A percentile compares a stretch with the other conserved stretches of the same genome.
phyloP scores from a whole-genome alignment of 495 filamentous ascomycete genomes.

The Penicillium cinerascens region DNA sequence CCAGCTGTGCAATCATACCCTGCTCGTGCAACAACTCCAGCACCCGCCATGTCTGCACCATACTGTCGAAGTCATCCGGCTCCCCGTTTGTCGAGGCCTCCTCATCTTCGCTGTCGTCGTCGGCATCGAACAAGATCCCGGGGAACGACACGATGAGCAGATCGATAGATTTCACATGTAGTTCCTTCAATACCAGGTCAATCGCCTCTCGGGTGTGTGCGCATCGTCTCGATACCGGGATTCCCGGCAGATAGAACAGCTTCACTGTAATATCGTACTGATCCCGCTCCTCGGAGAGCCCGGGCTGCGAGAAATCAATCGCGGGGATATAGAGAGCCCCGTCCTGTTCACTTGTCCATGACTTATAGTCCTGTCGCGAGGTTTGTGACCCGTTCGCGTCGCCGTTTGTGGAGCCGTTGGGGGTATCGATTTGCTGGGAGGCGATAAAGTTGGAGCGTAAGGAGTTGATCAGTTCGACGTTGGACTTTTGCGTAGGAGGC shows the following conservation, averaged over 20 bases:
- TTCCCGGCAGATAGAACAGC: constrained; percentile 80
- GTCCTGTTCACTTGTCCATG: constrained; percentile 64
- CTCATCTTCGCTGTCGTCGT: constrained; percentile 74
- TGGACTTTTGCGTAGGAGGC: constrained; percentile 70
- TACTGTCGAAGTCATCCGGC: constrained; percentile 58
- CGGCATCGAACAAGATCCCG: constrained; percentile 87
- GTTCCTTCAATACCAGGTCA: constrained; percentile 70
- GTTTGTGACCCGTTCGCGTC: constrained; percentile 16
- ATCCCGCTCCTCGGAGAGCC: constrained; percentile 69
- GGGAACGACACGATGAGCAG: constrained; percentile 92
- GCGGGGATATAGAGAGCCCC: constrained; percentile 70
- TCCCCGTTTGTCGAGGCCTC: constrained; percentile 58
- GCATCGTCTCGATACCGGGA: constrained; percentile 56
- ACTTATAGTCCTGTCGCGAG: constrained; percentile 23
- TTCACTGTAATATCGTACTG: constrained; percentile 94
- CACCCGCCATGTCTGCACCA: constrained; percentile 65
- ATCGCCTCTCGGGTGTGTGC: constrained; percentile 73
- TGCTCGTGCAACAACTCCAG: constrained; percentile 70
- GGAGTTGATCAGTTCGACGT: constrained; percentile 83
- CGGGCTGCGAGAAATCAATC: constrained; percentile 65
- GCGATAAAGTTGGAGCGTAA: constrained; percentile 75
- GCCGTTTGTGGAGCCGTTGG: constrained; percentile 16
- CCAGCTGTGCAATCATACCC: constrained; percentile 69
- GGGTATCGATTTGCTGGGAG: constrained; percentile 56
- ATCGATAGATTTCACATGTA: constrained; percentile 73